Conservation (phyloP, 257 asterid species). For the Schizonepeta tenuifolia region DNA sequence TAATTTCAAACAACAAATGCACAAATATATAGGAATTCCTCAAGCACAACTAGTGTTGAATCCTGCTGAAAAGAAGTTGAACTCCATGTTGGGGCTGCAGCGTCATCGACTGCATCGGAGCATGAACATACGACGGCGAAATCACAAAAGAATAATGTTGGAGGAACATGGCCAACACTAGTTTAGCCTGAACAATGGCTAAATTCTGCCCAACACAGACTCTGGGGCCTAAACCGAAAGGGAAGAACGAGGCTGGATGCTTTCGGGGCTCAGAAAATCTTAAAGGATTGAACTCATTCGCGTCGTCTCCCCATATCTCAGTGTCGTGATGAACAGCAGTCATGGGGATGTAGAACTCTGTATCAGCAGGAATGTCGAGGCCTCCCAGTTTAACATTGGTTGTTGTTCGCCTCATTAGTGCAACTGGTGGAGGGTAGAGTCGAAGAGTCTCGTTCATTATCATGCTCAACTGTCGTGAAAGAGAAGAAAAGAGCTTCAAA, state of each 20-base stretch:
- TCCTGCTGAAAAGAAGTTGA: slow-evolving; percentile 55
- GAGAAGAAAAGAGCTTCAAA: too few relatives aligned
- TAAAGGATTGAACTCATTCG: slow-evolving; percentile 60
- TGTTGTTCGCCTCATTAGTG: slow-evolving; percentile 47
- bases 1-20: not conserved
- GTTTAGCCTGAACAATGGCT: slow-evolving; percentile 65
- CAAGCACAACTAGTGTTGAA: not conserved
- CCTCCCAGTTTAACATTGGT: slow-evolving; percentile 50
- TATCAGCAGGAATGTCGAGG: slow-evolving; percentile 58
- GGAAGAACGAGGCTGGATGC: slow-evolving; percentile 63
- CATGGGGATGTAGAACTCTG: slow-evolving; percentile 57
- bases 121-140: slow-evolving; percentile 71
- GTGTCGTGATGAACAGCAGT: slow-evolving; percentile 63
- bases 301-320: slow-evolving; percentile 70
- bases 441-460: slow-evolving; percentile 68
- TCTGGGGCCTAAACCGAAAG: slow-evolving; percentile 70
- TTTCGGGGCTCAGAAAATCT: slow-evolving; percentile 53
- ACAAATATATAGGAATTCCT: not conserved
- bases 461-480: slow-evolving; percentile 53
- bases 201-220: slow-evolving; percentile 76
- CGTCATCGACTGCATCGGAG: slow-evolving; percentile 59
- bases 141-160: slow-evolving; percentile 48
- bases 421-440: slow-evolving; percentile 64
- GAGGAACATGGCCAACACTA: slow-evolving; percentile 56
- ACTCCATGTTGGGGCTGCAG: slow-evolving; percentile 72